Conservation (phyloP, 202 grass and related monocot species). For the Brachypodium distachyon region DNA sequence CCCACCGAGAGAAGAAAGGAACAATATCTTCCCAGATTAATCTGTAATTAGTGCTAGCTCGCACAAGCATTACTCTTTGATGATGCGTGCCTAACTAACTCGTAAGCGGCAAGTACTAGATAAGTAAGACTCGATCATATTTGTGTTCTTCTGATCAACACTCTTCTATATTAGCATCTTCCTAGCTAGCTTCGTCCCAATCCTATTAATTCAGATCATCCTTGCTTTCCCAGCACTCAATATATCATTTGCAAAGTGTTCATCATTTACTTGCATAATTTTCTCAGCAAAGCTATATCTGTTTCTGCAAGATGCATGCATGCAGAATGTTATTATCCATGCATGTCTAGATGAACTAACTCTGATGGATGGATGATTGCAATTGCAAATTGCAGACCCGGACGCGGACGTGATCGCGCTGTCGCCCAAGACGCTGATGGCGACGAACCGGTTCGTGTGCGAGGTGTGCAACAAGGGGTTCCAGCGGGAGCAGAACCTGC, state of each 20-base stretch:
- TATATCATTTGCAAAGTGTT: too few species aligned
- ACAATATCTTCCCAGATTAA: slow-evolving; percentile 25
- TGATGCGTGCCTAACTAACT: slow-evolving; percentile 23
- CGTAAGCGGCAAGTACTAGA: too few species aligned
- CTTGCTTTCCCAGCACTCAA: background rate
- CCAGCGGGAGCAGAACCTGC: slow-evolving; percentile 97
- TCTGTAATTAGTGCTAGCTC: slow-evolving; percentile 31
- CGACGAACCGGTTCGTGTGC: slow-evolving; percentile 93
- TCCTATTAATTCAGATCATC: too few species aligned
- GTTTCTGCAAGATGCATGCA: background rate
- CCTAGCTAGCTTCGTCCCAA: too few species aligned
- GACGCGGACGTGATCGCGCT: slow-evolving; percentile 97
- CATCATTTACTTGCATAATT: too few species aligned
- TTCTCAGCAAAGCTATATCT: too few species aligned
- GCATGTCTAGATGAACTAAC: background rate
- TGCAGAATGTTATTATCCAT: too few species aligned
- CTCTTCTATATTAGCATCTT: background rate
- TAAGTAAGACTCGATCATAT: background rate
- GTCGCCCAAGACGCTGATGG: slow-evolving; percentile 81
- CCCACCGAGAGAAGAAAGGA: background rate
- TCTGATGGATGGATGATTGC: background rate
- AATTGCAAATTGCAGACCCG: slow-evolving; percentile 37
- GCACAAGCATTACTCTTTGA: slow-evolving; percentile 8
- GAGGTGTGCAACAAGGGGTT: slow-evolving; percentile 99
- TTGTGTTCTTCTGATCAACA: background rate